A percentile compares a stretch with the other conserved stretches of the same genome.
phyloP scores from a whole-genome alignment of 2,329 filamentous ascomycete genomes.

The Didymella sp. region DNA sequence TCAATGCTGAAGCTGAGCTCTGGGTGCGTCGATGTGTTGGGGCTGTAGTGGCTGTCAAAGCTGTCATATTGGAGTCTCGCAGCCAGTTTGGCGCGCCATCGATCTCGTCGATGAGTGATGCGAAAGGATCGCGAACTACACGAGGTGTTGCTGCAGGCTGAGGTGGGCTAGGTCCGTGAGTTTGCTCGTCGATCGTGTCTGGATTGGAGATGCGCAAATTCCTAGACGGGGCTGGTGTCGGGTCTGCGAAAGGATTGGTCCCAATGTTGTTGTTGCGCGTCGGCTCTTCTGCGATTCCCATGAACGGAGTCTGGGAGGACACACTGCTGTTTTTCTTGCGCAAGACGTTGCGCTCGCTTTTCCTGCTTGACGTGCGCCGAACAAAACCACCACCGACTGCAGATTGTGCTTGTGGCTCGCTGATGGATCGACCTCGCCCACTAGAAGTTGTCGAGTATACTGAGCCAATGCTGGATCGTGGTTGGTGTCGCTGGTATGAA shows the following conservation, averaged over 20 bases:
- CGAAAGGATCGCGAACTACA: constrained; percentile 39
- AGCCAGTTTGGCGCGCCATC: constrained; percentile 38
- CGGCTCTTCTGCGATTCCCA: constrained; percentile 38
- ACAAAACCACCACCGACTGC: constrained; percentile 28
- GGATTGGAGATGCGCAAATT: constrained; percentile 39
- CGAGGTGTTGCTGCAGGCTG: constrained; percentile 34
- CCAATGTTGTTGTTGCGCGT: constrained; percentile 30
- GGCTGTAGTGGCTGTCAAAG: constrained; percentile 11
- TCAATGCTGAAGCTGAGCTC: constrained; percentile 40
- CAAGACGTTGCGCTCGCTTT: constrained; percentile 40
- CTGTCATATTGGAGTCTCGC: constrained; percentile 21
- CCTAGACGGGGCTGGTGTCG: constrained; percentile 29
- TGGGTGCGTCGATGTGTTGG: constrained; percentile 38
- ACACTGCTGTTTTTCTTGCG: constrained; percentile 43
- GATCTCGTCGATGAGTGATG: constrained; percentile 39
- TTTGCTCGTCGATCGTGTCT: constrained; percentile 8
- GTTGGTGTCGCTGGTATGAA: constrained; percentile 39
- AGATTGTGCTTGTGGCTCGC: constrained; percentile 35
- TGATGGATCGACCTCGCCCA: constrained; percentile 37
- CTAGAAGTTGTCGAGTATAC: constrained; percentile 41
- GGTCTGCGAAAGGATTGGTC: constrained; percentile 40
- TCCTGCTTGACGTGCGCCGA: constrained; percentile 43
- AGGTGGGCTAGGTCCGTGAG: constrained; percentile 34
- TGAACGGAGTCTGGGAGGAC: constrained; percentile 37
- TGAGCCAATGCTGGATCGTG: constrained; percentile 42